Conservation (phyloP, 495 filamentous ascomycete genomes). For the Talaromyces liani region DNA sequence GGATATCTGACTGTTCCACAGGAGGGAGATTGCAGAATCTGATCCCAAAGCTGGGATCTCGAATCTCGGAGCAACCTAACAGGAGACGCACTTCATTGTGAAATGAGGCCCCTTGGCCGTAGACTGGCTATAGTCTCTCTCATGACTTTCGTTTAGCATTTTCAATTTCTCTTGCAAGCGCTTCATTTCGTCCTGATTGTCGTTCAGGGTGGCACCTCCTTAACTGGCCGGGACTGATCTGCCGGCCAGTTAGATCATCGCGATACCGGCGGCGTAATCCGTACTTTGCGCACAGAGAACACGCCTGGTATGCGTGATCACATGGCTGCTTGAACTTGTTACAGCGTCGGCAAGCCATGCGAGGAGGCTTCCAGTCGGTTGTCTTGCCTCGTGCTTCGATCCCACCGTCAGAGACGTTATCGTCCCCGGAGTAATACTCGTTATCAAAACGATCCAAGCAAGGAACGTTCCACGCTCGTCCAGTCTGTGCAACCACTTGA, state of each 20-base stretch:
- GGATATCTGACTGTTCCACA: too few relatives aligned
- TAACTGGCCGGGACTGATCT: not conserved
- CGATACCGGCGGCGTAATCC: not conserved
- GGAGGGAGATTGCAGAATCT: too few relatives aligned
- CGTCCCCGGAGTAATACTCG: constrained; percentile 2
- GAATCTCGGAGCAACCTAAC: too few relatives aligned
- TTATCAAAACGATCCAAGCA: not conserved
- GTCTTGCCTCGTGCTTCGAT: not conserved
- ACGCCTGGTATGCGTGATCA: constrained; percentile 1
- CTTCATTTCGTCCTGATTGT: not conserved
- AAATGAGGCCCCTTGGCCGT: too few relatives aligned
- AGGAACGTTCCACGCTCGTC: too few relatives aligned
- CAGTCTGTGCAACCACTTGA: too few relatives aligned
- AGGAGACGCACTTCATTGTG: too few relatives aligned
- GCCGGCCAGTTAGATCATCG: not conserved
- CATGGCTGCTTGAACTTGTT: not conserved
- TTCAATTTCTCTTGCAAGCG: not conserved
- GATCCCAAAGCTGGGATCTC: too few relatives aligned
- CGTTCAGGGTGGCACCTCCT: not conserved
- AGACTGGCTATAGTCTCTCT: too few relatives aligned
- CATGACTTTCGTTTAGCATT: not conserved
- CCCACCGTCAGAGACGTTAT: not conserved
- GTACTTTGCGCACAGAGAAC: not conserved
- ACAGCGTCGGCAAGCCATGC: constrained; percentile 5
- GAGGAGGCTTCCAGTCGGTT: not conserved